These are phyloP conservation scores for Chloropicon primus DNA, from an alignment of 139 green algal genomes.

Conservation along the genomic window DNA sequence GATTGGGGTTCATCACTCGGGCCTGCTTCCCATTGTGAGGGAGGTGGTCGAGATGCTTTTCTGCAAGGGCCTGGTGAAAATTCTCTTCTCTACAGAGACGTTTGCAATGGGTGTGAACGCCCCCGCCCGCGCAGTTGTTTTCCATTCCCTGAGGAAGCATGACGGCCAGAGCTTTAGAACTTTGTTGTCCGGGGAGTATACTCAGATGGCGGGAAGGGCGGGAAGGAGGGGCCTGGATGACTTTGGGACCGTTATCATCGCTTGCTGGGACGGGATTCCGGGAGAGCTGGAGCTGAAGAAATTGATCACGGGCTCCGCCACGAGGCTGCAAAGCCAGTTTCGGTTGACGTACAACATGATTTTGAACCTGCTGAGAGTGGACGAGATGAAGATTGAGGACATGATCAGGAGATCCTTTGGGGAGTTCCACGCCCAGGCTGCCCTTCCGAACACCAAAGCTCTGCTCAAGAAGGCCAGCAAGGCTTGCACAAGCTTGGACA, in stretches of 20 bases:
- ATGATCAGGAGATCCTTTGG: constrained; percentile 88
- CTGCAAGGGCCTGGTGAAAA: constrained; percentile 82
- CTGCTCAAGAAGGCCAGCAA: constrained; percentile 27
- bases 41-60: constrained; percentile 98
- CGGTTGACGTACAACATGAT: constrained; percentile 97
- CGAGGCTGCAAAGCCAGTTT: constrained; percentile 80
- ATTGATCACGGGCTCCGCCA: constrained; percentile 67
- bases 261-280: constrained; percentile 53
- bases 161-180: constrained; percentile 71
- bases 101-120: constrained; percentile 99
- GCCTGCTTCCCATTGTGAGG: constrained; percentile 92
- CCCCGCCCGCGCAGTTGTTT: constrained; percentile 80
- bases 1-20: constrained; percentile 87
- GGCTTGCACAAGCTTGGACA: background rate
- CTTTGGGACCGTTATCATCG: constrained; percentile 80
- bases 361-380: constrained; percentile 81
- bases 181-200: constrained; percentile 72
- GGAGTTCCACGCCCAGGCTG: constrained; percentile 76
- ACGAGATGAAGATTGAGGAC: constrained; percentile 94
- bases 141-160: constrained; percentile 76
- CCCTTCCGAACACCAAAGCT: constrained; percentile 36
- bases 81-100: constrained; percentile 89
- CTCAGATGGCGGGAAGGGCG: constrained; percentile 86
- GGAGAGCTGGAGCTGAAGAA: constrained; percentile 28
- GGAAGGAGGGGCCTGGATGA: constrained; percentile 71